Base-by-base conservation (phyloP, 805 yeast species). In the Candida tammaniensis region DNA sequence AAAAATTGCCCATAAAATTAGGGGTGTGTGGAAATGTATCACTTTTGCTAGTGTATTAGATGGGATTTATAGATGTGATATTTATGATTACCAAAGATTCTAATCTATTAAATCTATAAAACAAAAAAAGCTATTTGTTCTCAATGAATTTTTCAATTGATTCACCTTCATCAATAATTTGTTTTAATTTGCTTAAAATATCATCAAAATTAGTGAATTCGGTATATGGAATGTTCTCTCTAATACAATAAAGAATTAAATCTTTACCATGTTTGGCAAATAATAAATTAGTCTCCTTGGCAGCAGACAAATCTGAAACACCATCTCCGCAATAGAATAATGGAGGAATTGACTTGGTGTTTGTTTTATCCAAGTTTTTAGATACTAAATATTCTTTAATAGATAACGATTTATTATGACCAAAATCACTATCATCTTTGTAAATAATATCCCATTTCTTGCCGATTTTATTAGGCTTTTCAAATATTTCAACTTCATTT, bases 241-340 rank as follows among this genome's bases (percentile, higher is more conserved):
- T 68, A 47, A 72, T 73, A 64, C 98, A 93, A 65, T 79, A 91
- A 24, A 80, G 81, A 47, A 91, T 82, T 48, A 93, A 73, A 55
- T 93, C 98, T 51, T 83, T 79, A 31, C 97, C 98, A 45, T 78
- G 78, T 65, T 88, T 91, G 29, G 98, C 98, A 61, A 91, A 93
- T 46, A 93, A 66, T 47, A 91, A 69, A 59, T 93, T 91, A 25
- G 98, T 88, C 60, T 93, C 96, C 54, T 84, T 82, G 16, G 98
- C 97, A 16, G 98, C 98, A 38, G 87, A 78, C 48, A 93, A 69
- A 59, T 93, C 99, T 29, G 94, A 82, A 20, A 93, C 96, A 44
- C 99, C 99, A 58, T 93, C 99, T 39, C 99, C 99, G 53, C 95
- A 86, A 68, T 93, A 93, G 57, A 91, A 86, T 48, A 87, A 72